These are phyloP conservation scores for Tremella yokohamensis DNA, from an alignment of 768 basidiomycete species.

Conservation along the genomic window DNA sequence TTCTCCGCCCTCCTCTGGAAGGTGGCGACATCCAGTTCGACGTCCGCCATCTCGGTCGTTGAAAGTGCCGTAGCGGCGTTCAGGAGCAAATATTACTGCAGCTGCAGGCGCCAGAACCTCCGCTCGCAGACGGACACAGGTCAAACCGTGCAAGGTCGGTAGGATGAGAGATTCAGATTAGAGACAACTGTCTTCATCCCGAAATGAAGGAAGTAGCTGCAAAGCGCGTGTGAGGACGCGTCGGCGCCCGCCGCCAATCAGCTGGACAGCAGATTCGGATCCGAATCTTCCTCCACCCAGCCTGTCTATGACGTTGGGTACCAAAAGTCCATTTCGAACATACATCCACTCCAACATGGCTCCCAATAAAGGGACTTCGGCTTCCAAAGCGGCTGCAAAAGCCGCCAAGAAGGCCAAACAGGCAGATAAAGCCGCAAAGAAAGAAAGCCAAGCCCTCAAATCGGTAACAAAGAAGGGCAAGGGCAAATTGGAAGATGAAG, in stretches of 20 bases:
- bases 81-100: no score
- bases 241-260: slow-evolving; percentile 1
- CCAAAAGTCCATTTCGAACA: neutral
- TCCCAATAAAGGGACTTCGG: slow-evolving; percentile 7
- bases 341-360: slow-evolving; percentile 12
- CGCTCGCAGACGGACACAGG: no score
- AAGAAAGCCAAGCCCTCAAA: slow-evolving; percentile 13
- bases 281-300: neutral
- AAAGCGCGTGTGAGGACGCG: slow-evolving; percentile 1
- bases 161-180: no score
- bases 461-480: slow-evolving; percentile 16
- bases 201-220: neutral
- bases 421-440: slow-evolving; percentile 20
- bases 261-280: no score
- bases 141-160: no score
- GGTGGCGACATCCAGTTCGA: slow-evolving; percentile 41
- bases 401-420: slow-evolving; percentile 27
- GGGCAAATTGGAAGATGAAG: slow-evolving; percentile 23
- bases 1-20: slow-evolving; percentile 45
- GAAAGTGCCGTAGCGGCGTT: neutral
- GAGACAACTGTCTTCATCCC: neutral
- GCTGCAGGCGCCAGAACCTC: no score
- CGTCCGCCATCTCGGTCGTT: slow-evolving; percentile 42
- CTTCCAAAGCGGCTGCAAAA: slow-evolving; percentile 16
- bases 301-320: neutral